Evolutionary conservation across 352 stramenopile species (phyloP).

Genomic region (Globisporangium lucens): DNA sequence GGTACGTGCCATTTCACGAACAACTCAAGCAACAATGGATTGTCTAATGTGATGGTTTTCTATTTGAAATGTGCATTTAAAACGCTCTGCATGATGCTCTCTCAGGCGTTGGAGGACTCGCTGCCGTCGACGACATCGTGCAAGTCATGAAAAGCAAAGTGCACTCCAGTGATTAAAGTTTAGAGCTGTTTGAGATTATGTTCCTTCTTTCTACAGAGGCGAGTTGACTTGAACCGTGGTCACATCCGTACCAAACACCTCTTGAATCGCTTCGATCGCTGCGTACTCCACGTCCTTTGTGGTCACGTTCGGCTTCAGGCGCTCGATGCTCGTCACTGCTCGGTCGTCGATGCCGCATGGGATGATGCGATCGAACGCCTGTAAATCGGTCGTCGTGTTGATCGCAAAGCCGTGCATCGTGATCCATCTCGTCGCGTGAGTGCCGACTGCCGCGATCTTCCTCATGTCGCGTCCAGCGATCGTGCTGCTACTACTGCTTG

Average conservation of each 20-base stretch:
- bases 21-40: not conserved
- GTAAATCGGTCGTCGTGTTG: constrained; percentile 94
- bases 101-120: constrained; percentile 67
- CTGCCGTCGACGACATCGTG: constrained; percentile 60
- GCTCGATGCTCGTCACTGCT: constrained; percentile 80
- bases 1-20: constrained; percentile 26
- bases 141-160: constrained; percentile 25
- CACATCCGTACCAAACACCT: constrained; percentile 75
- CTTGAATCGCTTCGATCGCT: constrained; percentile 53
- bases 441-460: constrained; percentile 97
- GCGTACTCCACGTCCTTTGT: constrained; percentile 63
- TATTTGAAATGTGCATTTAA: not conserved
- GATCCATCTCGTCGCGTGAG: constrained; percentile 95
- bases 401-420: constrained; percentile 98
- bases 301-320: constrained; percentile 43
- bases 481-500: constrained; percentile 18
- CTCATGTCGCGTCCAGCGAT: constrained; percentile 52
- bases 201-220: constrained; percentile 25
- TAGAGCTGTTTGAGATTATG: not conserved
- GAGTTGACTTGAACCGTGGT: constrained; percentile 35
- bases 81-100: constrained; percentile 1
- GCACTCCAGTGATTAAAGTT: constrained; percentile 3
- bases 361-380: constrained; percentile 94
- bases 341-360: constrained; percentile 95
- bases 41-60: not conserved